A percentile compares a stretch with the other conserved stretches of the same genome.
Evolutionary conservation across 139 green algal species (phyloP).

Genomic region (Chlamydomonas sp.): DNA sequence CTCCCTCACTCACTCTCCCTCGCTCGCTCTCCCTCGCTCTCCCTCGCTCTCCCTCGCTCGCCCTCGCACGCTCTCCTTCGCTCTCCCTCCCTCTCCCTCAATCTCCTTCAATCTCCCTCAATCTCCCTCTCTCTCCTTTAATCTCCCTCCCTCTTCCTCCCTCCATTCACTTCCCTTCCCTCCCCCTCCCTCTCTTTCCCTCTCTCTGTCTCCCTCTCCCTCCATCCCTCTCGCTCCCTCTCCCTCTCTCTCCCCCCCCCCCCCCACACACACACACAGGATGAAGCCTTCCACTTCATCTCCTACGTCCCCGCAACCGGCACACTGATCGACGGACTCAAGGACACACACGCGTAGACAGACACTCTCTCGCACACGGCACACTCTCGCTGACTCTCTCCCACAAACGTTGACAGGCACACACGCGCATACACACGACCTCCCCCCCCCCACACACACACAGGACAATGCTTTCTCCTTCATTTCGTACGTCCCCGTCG

Average conservation of each 20-base stretch:
- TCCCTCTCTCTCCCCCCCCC: constrained; percentile 10
- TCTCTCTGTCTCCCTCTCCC: neutral
- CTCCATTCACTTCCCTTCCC: neutral
- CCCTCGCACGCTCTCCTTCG: too few species aligned
- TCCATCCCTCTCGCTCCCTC: neutral
- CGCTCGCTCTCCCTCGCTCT: too few species aligned
- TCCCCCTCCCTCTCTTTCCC: neutral
- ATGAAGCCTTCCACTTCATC: constrained; percentile 44
- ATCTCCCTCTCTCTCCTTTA: neutral
- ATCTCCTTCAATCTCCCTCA: too few species aligned
- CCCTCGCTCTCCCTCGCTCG: too few species aligned
- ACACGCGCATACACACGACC: too few species aligned
- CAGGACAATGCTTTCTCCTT: constrained; percentile 33
- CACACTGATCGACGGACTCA: too few species aligned
- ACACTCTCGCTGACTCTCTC: too few species aligned
- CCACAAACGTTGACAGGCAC: too few species aligned
- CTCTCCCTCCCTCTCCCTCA: neutral
- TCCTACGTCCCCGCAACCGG: constrained; percentile 20
- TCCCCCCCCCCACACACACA: too few species aligned
- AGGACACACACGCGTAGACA: too few species aligned
- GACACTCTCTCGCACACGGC: too few species aligned
- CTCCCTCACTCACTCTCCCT: too few species aligned
- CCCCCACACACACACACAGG: constrained; percentile 17
- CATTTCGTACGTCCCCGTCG: constrained; percentile 36
- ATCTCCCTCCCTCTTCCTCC: neutral